Evolutionary conservation across 1,139 yeast genomes (phyloP), one percentile per base, ranked within the genome.

Genomic region (Lodderomyces parapsilosis): DNA sequence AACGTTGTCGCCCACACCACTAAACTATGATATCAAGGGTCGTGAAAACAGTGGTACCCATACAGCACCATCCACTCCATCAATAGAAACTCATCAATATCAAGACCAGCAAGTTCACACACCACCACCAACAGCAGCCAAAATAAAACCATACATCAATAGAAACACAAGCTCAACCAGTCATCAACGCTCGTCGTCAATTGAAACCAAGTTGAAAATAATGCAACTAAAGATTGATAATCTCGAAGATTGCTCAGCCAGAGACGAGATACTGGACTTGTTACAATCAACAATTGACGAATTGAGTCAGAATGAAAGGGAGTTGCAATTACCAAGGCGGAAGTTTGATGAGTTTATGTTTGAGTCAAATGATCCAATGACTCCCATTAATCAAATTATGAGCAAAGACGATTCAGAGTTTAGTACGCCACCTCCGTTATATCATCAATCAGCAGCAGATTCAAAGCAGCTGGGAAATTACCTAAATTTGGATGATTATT

Each of bases 171-270:
- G 23, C 7, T 6, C 8, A 20, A 20, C 7, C 23, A 20, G 8
- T 20, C 23, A 20, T 20, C 5, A 20, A 20, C n/a, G n/a, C 19
- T 28, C 18, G 5, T 30, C 40, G 4, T 28, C 35, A 7, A 28
- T 38, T 20, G 40, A 38, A n/a, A 19, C 35, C 19, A 38, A 38
- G 10, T 27, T 38, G 17, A 38, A 30, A 18, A 18, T 38, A 19
- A 38, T 38, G 15, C 40, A 38, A 27, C 11, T 30, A 10, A 38
- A 38, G 15, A 8, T 38, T 8, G 14, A 13, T 9, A 19, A 15
- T 20, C 8, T 38, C 2, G 40, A 38, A 27, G 35, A 27, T 4
- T 22, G 34, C 2, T 14, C 32, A 11, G n/a, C 31, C 15, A 38
- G 30, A 18, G 10, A 13, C 13, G 40, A 40, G 8, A 33, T 39